A percentile compares a stretch with the other conserved stretches of the same genome.
These are phyloP conservation scores for Backusella psychrophila DNA, from an alignment of 192 early-diverging fungal species.

Conservation along the genomic window DNA sequence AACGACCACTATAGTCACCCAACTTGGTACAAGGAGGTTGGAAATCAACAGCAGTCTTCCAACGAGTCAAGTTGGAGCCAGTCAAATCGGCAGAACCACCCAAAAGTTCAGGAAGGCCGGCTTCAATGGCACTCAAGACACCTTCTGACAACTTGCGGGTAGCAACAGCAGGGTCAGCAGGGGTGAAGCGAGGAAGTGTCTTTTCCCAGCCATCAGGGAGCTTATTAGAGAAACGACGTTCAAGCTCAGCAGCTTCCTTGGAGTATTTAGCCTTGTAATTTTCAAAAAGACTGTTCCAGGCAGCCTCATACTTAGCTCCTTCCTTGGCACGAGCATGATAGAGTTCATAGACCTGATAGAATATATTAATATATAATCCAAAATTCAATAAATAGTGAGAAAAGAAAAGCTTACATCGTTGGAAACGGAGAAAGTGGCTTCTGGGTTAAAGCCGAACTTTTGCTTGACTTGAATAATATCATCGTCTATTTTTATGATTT, in stretches of 20 bases:
- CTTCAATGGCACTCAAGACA: conserved; percentile 79
- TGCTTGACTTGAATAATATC: conserved; percentile 81
- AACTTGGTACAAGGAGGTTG: conserved; percentile 65
- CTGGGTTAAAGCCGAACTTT: conserved; percentile 81
- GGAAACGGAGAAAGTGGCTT: conserved; percentile 72
- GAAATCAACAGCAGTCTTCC: conserved; percentile 92
- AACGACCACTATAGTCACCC: conserved; percentile 82
- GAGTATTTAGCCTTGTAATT: conserved; percentile 72
- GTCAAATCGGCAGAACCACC: conserved; percentile 97
- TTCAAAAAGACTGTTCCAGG: conserved; percentile 77
- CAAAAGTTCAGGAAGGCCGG: conserved; percentile 77
- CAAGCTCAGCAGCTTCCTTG: conserved; percentile 63
- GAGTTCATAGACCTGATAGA: conserved; percentile 51
- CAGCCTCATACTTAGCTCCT: conserved; percentile 62
- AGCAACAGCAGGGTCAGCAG: conserved; percentile 74
- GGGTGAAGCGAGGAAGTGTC: conserved; percentile 74
- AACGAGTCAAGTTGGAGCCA: conserved; percentile 91
- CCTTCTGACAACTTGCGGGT: conserved; percentile 87
- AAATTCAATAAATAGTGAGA: conserved; percentile 54
- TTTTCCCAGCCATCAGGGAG: conserved; percentile 73
- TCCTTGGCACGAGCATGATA: conserved; percentile 52
- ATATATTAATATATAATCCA: conserved; percentile 45
- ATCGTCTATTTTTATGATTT: conserved; percentile 38
- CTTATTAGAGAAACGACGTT: conserved; percentile 68
- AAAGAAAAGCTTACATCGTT: conserved; percentile 47